phyloP scores from a whole-genome alignment of 2,329 filamentous ascomycete genomes.

The Fusarium xylarioides region DNA sequence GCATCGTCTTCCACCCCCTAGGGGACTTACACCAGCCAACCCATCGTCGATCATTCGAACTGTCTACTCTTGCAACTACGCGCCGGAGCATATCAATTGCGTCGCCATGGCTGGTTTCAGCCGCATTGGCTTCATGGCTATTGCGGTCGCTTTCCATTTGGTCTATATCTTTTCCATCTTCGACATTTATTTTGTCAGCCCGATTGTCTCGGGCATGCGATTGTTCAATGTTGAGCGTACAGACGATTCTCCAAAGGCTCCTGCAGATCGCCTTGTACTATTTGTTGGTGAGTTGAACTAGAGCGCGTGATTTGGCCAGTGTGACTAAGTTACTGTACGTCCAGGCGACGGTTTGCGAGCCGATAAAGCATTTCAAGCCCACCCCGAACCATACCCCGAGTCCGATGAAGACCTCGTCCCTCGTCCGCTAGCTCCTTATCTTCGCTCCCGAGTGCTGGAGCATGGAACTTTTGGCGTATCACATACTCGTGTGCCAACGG shows the following conservation, averaged over 20 bases:
- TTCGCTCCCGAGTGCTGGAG: constrained; percentile 86
- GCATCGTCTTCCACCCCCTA: constrained; percentile 13
- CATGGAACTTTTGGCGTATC: constrained; percentile 97
- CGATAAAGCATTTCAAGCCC: constrained; percentile 96
- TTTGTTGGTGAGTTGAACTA: constrained; percentile 78
- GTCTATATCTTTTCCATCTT: constrained; percentile 97
- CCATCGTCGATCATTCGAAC: constrained; percentile 1
- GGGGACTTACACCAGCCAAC: constrained; percentile 35
- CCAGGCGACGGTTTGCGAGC: constrained; percentile 90
- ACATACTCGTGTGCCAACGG: constrained; percentile 94
- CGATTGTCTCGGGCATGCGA: constrained; percentile 95
- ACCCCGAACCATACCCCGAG: constrained; percentile 83
- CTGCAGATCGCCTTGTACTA: constrained; percentile 88
- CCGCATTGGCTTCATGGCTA: constrained; percentile 84
- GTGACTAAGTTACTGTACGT: constrained; percentile 11
- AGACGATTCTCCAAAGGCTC: constrained; percentile 65
- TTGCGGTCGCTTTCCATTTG: constrained; percentile 91
- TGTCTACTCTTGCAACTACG: background rate
- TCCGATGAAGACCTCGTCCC: constrained; percentile 72
- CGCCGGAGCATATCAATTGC: background rate
- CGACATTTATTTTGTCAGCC: constrained; percentile 98
- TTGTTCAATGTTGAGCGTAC: constrained; percentile 76
- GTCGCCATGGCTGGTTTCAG: constrained; percentile 62
- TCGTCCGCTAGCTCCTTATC: constrained; percentile 86
- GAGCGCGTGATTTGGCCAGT: background rate